A percentile compares a stretch with the other conserved stretches of the same genome.
These are phyloP conservation scores for Mariannaea elegans DNA, from an alignment of 2,329 filamentous ascomycete genomes.

Conservation along the genomic window DNA sequence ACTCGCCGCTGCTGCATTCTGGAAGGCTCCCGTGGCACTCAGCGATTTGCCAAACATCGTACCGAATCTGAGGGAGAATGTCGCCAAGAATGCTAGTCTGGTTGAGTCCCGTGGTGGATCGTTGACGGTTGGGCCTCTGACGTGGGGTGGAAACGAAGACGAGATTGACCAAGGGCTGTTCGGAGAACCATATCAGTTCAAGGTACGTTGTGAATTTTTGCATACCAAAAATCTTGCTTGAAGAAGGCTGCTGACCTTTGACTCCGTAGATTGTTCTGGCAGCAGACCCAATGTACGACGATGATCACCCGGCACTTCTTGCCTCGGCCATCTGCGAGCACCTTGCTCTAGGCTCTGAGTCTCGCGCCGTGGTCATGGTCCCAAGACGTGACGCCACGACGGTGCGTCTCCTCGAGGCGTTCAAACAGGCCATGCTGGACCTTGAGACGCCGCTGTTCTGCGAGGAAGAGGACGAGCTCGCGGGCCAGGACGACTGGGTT, in stretches of 20 bases:
- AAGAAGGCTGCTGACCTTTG: conserved; percentile 17
- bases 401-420: conserved; percentile 66
- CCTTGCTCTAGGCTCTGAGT: conserved; percentile 63
- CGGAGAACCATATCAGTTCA: conserved; percentile 58
- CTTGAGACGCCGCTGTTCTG: conserved; percentile 57
- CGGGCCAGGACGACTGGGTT: conserved; percentile 79
- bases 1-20: conserved; percentile 80
- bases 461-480: conserved; percentile 69
- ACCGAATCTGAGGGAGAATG: conserved; percentile 81
- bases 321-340: conserved; percentile 75
- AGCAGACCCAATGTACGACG: conserved; percentile 88
- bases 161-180: conserved; percentile 57
- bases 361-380: conserved; percentile 81
- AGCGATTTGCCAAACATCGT: conserved; percentile 89
- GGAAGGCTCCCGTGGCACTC: conserved; percentile 72
- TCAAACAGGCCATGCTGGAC: conserved; percentile 68
- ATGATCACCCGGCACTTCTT: conserved; percentile 80
- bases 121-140: conserved; percentile 72
- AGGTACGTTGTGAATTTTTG: conserved; percentile 48
- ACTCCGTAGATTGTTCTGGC: conserved; percentile 73
- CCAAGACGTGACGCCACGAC: conserved; percentile 79
- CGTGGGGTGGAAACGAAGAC: conserved; percentile 70
- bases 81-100: conserved; percentile 66
- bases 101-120: conserved; percentile 65
- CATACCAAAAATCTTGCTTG: no score